Conservation (phyloP, 768 basidiomycete genomes). For the Boletellus emodensis region DNA sequence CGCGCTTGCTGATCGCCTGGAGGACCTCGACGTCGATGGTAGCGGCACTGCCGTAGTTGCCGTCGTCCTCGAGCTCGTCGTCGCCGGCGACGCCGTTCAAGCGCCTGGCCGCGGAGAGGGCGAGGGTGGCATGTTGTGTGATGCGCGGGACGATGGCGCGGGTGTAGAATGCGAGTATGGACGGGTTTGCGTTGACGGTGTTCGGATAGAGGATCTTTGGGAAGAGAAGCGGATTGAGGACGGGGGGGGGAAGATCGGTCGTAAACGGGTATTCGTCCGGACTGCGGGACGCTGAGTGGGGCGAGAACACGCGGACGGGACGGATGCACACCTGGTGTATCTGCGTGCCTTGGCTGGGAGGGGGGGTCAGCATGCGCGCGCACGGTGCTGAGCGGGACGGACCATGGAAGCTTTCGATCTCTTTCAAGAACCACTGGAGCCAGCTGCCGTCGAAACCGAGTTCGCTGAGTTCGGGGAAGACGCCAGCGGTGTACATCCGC, state of each 20-base stretch:
- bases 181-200: constrained; percentile 78
- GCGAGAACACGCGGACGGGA: background rate
- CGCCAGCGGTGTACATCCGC: constrained; percentile 77
- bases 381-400: constrained; percentile 27
- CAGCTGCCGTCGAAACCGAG: constrained; percentile 81
- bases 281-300: constrained; percentile 39
- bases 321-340: constrained; percentile 72
- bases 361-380: background rate
- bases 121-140: constrained; percentile 64
- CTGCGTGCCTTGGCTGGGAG: constrained; percentile 83
- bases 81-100: constrained; percentile 62
- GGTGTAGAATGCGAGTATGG: constrained; percentile 88
- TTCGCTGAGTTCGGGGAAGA: constrained; percentile 72
- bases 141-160: constrained; percentile 86
- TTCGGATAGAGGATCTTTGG: constrained; percentile 78
- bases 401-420: constrained; percentile 96
- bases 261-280: constrained; percentile 99
- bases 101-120: constrained; percentile 62
- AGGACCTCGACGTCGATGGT: constrained; percentile 94
- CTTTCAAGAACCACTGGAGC: constrained; percentile 97
- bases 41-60: constrained; percentile 95
- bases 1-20: constrained; percentile 97
- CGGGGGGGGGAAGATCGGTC: constrained; percentile 69
- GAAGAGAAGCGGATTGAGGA: constrained; percentile 69
- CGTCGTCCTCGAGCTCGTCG: constrained; percentile 83